Base-by-base conservation (phyloP, 2,329 filamentous ascomycete genomes). In the Penicillium sp. region DNA sequence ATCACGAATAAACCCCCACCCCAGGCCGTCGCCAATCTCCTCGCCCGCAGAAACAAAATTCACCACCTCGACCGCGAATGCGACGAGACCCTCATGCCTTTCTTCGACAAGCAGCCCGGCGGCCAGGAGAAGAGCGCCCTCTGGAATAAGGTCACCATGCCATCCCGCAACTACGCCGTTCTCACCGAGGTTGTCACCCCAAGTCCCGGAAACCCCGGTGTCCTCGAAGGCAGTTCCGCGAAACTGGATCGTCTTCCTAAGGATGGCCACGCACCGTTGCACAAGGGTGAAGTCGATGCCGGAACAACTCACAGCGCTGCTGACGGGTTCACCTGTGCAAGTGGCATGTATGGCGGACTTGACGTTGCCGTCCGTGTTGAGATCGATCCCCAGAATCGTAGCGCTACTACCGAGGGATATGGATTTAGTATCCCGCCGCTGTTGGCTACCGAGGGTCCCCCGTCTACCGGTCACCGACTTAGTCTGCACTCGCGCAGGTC, bases 91-190 rank as follows among this genome's bases (percentile, higher is more conserved):
- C 75, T 88, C 3, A 82, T 88, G 65, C 78, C 83, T 53, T 76
- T 87, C 61, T 87, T 87, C 68, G 79, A 88, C 70, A 79, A 81
- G 66, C 83, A 87, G 64, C 86, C 86, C 6, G 82, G 82, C 10
- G 76, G 79, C 33, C 71, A 76, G 55, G 76, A 78, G 61, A 87
- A 93, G 77, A 90, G 89, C 4, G 84, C 87, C 1, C 79, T 79
- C 43, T 88, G 83, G 70, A 97, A 97, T 75, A 84, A 90, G 62
- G 89, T 91, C 61, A 97, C 93, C 12, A 97, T 97, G 86, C 85
- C 86, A 1, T 84, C 81, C 50, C 79, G 86, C 53, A 87, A 88
- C 72, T 87, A 84, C 68, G 85, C 85, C 57, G 84, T 84, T 69
- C 83, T 88, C 71, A 81, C 81, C 44, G 84, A 88, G 66, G 75